Percentiles rank a stretch among this genome's conserved stretches.
Evolutionary conservation across 495 filamentous ascomycete species (phyloP).

Genomic region (Aeminium ludgeri): DNA sequence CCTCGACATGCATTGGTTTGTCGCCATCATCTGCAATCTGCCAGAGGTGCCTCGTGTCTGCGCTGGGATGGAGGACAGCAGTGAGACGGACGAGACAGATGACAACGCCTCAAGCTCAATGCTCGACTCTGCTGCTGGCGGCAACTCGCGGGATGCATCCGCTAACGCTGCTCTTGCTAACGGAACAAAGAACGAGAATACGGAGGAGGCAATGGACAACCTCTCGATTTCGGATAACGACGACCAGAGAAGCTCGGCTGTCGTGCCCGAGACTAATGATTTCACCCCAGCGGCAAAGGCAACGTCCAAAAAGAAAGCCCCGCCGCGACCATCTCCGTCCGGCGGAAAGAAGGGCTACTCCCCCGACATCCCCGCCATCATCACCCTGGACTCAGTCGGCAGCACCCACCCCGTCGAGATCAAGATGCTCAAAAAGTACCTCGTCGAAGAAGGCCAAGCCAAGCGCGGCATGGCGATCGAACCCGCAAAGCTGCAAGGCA

Average conservation of each 20-base stretch:
- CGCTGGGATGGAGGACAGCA: conserved; percentile 1
- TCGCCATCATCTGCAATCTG: conserved; percentile 94
- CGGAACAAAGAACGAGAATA: no score
- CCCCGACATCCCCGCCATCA: conserved; percentile 41
- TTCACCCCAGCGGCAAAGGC: neutral
- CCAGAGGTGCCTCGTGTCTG: neutral
- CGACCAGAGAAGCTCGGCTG: neutral
- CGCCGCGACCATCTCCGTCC: no score
- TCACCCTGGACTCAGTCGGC: conserved; percentile 78
- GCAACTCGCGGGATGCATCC: conserved; percentile 18
- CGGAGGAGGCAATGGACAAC: conserved; percentile 1
- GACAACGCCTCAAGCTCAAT: no score
- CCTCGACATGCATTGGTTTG: conserved; percentile 74
- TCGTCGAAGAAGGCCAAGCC: conserved; percentile 49
- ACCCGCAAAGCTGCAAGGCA: conserved; percentile 36
- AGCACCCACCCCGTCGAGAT: conserved; percentile 41
- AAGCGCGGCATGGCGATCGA: conserved; percentile 49
- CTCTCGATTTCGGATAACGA: conserved; percentile 4
- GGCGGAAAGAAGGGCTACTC: conserved; percentile 18
- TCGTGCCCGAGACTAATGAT: neutral
- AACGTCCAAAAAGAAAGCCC: conserved; percentile 5
- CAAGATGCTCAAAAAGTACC: conserved; percentile 55
- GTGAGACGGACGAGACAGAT: no score
- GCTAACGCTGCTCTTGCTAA: neutral
- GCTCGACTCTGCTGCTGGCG: no score